Evolutionary conservation across 352 stramenopile species (phyloP), one percentile per base, ranked within the genome.

Genomic region (Thraustochytrium striatum): DNA sequence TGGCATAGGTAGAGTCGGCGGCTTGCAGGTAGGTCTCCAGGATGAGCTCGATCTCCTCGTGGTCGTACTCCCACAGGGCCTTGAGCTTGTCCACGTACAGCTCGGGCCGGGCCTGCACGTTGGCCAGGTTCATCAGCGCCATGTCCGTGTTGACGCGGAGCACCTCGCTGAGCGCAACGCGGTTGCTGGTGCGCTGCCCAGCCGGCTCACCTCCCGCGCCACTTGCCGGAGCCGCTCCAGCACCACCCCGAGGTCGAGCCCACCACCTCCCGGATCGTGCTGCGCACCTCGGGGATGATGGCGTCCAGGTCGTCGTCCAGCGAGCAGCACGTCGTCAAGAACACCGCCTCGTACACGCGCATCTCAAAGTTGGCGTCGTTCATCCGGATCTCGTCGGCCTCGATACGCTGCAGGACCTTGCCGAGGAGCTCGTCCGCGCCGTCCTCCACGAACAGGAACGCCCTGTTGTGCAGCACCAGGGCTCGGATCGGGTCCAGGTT

Each of bases 11-110:
- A 72, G 41, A 1, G 39, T 81, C 55, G 21, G 69, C 72, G 43
- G 36, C 57, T 55, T 83, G 79, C 16, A 83, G 43, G 47, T 83
- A 83, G 33, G 25, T 61, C 43, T 83, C 79, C 13, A 83, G 57
- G 25, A 83, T 52, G 28, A 83, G 69, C 47, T 83, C 79, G 39
- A 83, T 41, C 44, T 83, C 79, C 8, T 83, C 79, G 43, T 83
- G 79, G 35, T 83, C 59, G 53, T 59, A 65, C 11, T 57, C 44
- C 38, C 72, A 75, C 13, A 81, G 58, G 11, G 61, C 44, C 38
- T 61, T 25, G 16, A 75, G 35, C 9, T 38, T 41, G 2, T 38
- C 44, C 13, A 69, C 53, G 38, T 81, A 83, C 13, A 70, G 33
- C 32, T 68, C 30, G 3, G 79, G 79, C 16, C 30, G 43, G 3